Evolutionary conservation across 2,329 filamentous ascomycete genomes (phyloP), one percentile per base, ranked within the genome.

Genomic region (Fonsecaea monophora): DNA sequence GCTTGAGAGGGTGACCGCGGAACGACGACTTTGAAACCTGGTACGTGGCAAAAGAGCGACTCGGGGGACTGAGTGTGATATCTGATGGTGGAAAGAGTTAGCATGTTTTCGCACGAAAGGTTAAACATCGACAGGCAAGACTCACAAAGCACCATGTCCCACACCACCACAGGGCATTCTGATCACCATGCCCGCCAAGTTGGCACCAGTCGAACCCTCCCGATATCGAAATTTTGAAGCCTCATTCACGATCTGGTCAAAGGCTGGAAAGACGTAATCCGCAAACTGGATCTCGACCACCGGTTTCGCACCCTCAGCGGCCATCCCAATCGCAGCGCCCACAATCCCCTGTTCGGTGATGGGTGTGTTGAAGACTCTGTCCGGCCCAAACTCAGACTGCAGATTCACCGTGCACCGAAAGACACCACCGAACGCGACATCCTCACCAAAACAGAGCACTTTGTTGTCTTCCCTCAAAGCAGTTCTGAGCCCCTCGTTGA

Each of bases 231-330:
- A 90, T 80, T 97, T 97, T 67, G 92, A 91, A 0, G 92, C 93
- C 79, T 97, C 93, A 74, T 97, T 97, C 74, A 97, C 92, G 35
- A 97, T 86, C 81, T 97, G 93, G 75, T 97, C 93, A 74, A 96
- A 97, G 0, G 93, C 92, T 1, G 93, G 94, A 77, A 89, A 97
- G 58, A 97, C 89, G 77, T 97, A 97, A 77, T 97, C 93, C 66
- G 94, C 94, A 75, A 97, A 97, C 77, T 97, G 93, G 60, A 97
- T 93, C 82, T 98, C 94, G 0, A 94, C 94, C 30, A 98, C 87
- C 0, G 94, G 92, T 64, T 90, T 90, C 90, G 96, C 92, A 21
- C 94, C 94, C 81, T 96, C 91, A 7, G 92, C 91, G 0, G 94
- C 94, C 35, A 89, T 87, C 1, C 94, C 94, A 72, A 98, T 93